Evolutionary conservation across 768 basidiomycete genomes (phyloP).

Genomic region (Lactarius indigo): DNA sequence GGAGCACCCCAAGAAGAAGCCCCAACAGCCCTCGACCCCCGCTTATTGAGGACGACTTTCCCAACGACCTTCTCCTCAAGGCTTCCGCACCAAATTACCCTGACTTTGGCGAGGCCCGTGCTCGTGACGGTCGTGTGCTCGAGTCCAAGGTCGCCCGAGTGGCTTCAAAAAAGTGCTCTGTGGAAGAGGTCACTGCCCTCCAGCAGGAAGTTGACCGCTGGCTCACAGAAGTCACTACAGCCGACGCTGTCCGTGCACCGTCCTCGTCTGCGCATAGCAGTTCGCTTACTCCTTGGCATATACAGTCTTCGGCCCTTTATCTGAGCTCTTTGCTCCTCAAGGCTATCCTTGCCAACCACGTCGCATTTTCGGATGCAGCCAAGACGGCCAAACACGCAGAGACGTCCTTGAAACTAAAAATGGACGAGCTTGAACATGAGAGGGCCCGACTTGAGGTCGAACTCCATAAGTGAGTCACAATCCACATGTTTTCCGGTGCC

Average conservation of each 20-base stretch:
- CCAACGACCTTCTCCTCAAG: slow-evolving; percentile 34
- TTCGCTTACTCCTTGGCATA: slow-evolving; percentile 13
- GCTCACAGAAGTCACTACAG: slow-evolving; percentile 58
- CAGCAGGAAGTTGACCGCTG: slow-evolving; percentile 79
- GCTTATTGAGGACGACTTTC: slow-evolving; percentile 44
- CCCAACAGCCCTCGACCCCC: slow-evolving; percentile 38
- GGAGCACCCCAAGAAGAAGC: slow-evolving; percentile 59
- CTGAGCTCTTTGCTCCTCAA: slow-evolving; percentile 76
- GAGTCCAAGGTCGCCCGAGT: slow-evolving; percentile 77
- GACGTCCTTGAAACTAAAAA: slow-evolving; percentile 54
- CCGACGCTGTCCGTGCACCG: slow-evolving; percentile 54
- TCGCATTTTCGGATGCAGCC: slow-evolving; percentile 73
- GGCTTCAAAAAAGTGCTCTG: slow-evolving; percentile 82
- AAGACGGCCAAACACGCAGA: slow-evolving; percentile 64
- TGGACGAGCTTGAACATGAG: slow-evolving; percentile 60
- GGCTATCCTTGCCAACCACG: slow-evolving; percentile 79
- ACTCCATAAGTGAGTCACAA: slow-evolving; percentile 58
- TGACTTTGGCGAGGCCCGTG: slow-evolving; percentile 36
- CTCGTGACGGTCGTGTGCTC: slow-evolving; percentile 53
- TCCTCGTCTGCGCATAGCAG: slow-evolving; percentile 23
- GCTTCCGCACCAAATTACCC: slow-evolving; percentile 30
- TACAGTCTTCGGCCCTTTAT: slow-evolving; percentile 61
- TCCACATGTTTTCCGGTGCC: slow-evolving; percentile 11
- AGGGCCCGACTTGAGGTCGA: slow-evolving; percentile 64
- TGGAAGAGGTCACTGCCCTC: slow-evolving; percentile 76